Base-by-base conservation (phyloP, 2,329 filamentous ascomycete species). In the Sporothrix schenckii region DNA sequence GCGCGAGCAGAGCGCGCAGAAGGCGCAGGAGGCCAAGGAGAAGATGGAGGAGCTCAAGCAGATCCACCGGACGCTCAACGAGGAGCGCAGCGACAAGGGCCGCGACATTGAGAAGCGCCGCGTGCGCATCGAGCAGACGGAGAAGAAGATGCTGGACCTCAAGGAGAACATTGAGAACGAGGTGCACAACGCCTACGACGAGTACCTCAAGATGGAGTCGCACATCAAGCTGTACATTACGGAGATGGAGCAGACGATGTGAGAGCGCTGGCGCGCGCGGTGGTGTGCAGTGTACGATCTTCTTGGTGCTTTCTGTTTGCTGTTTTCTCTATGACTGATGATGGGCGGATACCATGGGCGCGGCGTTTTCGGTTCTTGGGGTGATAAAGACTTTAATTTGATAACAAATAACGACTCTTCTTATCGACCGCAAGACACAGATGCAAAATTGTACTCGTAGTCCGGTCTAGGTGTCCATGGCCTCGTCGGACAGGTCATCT, bases 91-190 rank as follows among this genome's bases (percentile, higher is more conserved):
- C 1, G 92, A 95, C 69, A 96, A 97, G 81, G 90, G 91, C 47
- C 90, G 92, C 71, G 94, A 98, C 77, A 96, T 98, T 82, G 95
- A 99, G 83, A 89, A 91, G 77, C 86, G 94, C 76, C 88, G 92
- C 75, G 92, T 97, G n/a, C 86, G 94, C 72, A 98, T 99, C 74
- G 95, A 99, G 81, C 93, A 97, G 83, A 97, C 93, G 10, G 94
- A 98, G 86, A 98, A 98, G 83, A 98, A 98, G 94, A 99, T 98
- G 94, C 89, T 91, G 63, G 95, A 99, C 80, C 86, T 99, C 75
- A 98, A 97, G 78, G 95, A 98, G 79, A 96, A 95, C 76, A 97
- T 99, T 73, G 94, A 98, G 78, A 94, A 91, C 72, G 95, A 99
- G 80, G 91, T 98, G 10, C 92, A 95, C 78, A 88, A 88, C 70